Percentiles rank a stretch among this genome's conserved stretches.
Evolutionary conservation across 805 yeast species (phyloP).

Genomic region (Myxozyma udenii): DNA sequence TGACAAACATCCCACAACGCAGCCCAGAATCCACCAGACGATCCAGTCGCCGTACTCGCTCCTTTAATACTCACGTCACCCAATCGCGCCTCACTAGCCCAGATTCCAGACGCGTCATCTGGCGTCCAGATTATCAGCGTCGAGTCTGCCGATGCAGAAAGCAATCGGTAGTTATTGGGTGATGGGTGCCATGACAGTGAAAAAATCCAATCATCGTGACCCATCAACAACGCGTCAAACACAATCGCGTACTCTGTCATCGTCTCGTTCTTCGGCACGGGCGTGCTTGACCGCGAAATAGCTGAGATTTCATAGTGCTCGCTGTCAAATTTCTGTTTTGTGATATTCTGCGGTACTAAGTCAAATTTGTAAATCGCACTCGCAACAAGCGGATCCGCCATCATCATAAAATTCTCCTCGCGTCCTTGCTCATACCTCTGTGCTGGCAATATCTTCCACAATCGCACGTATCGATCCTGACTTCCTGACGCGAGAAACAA

Average conservation of each 20-base stretch:
- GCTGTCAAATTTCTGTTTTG: too few species aligned
- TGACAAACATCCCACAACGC: constrained; percentile 59
- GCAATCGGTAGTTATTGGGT: constrained; percentile 49
- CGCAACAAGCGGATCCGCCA: constrained; percentile 19
- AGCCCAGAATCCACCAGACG: constrained; percentile 72
- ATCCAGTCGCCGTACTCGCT: constrained; percentile 97
- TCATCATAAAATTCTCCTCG: constrained; percentile 4
- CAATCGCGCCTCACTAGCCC: constrained; percentile 76
- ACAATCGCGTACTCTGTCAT: constrained; percentile 46
- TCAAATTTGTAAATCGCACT: constrained; percentile 19
- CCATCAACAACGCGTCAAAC: constrained; percentile 92
- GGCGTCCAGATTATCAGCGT: constrained; percentile 93
- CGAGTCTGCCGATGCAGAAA: constrained; percentile 90
- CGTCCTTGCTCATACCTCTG: constrained; percentile 7
- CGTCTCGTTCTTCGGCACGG: constrained; percentile 23
- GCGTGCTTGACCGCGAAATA: background rate
- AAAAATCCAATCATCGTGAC: constrained; percentile 98
- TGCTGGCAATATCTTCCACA: constrained; percentile 56
- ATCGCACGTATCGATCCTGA: constrained; percentile 85
- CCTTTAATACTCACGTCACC: constrained; percentile 96
- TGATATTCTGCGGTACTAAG: too few species aligned
- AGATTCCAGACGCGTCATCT: constrained; percentile 78
- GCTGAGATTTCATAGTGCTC: background rate
- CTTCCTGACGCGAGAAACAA: constrained; percentile 82
- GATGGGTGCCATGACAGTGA: constrained; percentile 76